phyloP scores from a whole-genome alignment of 1,139 yeast species.

The Blastobotrys arbuscula region DNA sequence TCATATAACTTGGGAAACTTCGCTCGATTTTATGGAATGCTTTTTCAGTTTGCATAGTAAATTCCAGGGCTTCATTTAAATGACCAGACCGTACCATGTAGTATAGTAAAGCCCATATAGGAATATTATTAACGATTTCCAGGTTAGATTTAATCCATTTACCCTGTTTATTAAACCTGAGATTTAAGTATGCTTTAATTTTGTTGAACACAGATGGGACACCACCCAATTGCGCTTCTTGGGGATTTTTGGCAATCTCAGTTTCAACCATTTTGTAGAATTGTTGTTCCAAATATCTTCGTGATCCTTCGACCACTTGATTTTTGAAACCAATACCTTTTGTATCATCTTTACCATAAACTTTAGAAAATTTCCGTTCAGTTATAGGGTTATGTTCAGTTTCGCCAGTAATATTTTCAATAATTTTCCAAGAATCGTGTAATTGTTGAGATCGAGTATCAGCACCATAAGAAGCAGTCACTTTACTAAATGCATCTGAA shows the following conservation, averaged over 20 bases:
- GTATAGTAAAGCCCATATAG: slow-evolving; percentile 88
- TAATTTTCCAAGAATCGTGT: slow-evolving; percentile 36
- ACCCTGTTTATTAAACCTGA: slow-evolving; percentile 37
- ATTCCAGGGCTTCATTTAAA: slow-evolving; percentile 66
- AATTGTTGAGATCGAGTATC: slow-evolving; percentile 36
- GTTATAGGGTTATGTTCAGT: slow-evolving; percentile 27
- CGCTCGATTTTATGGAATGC: slow-evolving; percentile 77
- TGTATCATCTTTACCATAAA: slow-evolving; percentile 28
- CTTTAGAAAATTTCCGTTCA: slow-evolving; percentile 45
- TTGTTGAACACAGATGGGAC: slow-evolving; percentile 70
- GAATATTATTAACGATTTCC: slow-evolving; percentile 69
- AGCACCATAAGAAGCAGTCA: slow-evolving; percentile 29
- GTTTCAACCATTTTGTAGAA: slow-evolving; percentile 70
- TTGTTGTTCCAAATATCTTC: slow-evolving; percentile 63
- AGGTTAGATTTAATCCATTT: slow-evolving; percentile 48
- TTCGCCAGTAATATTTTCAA: slow-evolving; percentile 30
- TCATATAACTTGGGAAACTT: slow-evolving; percentile 74
- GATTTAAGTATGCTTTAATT: slow-evolving; percentile 57
- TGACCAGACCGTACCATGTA: slow-evolving; percentile 83
- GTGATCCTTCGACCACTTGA: slow-evolving; percentile 52
- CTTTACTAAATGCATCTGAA: slow-evolving; percentile 49
- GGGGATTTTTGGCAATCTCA: slow-evolving; percentile 58
- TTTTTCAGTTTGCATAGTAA: slow-evolving; percentile 47
- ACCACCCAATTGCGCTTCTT: slow-evolving; percentile 50
- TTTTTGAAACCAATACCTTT: slow-evolving; percentile 41